Percentiles rank a stretch among this genome's conserved stretches.
phyloP scores from a whole-genome alignment of 768 basidiomycete genomes.

The Mycena venus region DNA sequence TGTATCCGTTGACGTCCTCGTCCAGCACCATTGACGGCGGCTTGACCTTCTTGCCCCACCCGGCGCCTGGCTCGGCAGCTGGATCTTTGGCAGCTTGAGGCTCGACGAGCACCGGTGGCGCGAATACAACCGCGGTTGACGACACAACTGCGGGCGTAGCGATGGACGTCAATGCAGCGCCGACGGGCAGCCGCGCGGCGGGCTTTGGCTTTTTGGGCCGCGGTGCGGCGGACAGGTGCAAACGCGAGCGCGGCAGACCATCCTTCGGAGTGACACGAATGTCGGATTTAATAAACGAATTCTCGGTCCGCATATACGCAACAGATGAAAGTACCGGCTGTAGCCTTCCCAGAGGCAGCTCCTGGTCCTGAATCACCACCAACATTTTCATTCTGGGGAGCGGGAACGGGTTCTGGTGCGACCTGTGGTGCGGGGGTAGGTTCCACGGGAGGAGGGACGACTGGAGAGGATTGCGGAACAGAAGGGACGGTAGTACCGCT shows the following conservation, averaged over 20 bases:
- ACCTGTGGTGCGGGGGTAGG: slow-evolving; percentile 40
- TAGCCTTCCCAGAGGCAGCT: slow-evolving; percentile 56
- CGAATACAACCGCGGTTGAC: slow-evolving; percentile 47
- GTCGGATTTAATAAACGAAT: slow-evolving; percentile 69
- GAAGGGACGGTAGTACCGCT: slow-evolving; percentile 69
- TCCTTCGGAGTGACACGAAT: slow-evolving; percentile 64
- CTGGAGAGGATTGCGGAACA: slow-evolving; percentile 40
- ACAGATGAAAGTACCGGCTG: slow-evolving; percentile 71
- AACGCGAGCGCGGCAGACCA: slow-evolving; percentile 94
- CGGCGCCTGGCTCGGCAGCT: slow-evolving; percentile 62
- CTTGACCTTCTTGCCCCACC: slow-evolving; percentile 92
- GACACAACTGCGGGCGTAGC: slow-evolving; percentile 38
- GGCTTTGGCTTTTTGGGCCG: slow-evolving; percentile 70
- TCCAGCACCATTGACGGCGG: slow-evolving; percentile 93
- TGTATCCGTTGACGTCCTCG: slow-evolving; percentile 90
- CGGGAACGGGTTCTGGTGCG: slow-evolving; percentile 40
- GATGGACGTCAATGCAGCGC: slow-evolving; percentile 63
- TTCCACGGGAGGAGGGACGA: slow-evolving; percentile 33
- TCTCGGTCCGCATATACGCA: slow-evolving; percentile 61
- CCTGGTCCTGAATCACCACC: slow-evolving; percentile 41
- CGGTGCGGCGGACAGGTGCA: slow-evolving; percentile 81
- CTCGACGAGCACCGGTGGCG: slow-evolving; percentile 49
- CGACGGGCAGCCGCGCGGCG: slow-evolving; percentile 68
- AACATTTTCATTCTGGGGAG: slow-evolving; percentile 44
- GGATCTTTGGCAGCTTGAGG: slow-evolving; percentile 45